A percentile compares a stretch with the other conserved stretches of the same genome.
These are phyloP conservation scores for Ettlia oleoabundans DNA, from an alignment of 139 green algal genomes.

Conservation along the genomic window DNA sequence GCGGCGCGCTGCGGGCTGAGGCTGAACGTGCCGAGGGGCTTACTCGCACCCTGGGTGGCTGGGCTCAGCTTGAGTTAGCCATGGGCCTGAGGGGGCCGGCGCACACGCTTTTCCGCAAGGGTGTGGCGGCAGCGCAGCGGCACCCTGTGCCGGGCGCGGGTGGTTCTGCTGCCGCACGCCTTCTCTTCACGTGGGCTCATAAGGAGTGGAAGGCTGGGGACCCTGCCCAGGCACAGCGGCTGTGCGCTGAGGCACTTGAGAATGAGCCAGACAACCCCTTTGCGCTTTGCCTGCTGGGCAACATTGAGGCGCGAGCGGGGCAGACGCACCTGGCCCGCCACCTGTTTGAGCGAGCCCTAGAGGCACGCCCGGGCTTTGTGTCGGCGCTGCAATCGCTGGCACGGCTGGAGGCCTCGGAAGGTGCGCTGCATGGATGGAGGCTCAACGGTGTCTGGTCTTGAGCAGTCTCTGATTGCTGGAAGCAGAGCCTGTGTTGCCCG, in stretches of 20 bases:
- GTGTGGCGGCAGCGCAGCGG: slow-evolving; percentile 39
- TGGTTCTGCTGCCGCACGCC: slow-evolving; percentile 24
- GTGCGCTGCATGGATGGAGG: not conserved
- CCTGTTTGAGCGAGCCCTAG: slow-evolving; percentile 39
- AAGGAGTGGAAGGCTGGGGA: slow-evolving; percentile 50
- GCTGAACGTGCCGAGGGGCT: slow-evolving; percentile 37
- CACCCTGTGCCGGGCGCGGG: slow-evolving; percentile 43
- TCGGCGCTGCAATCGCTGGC: slow-evolving; percentile 63
- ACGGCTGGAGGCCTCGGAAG: slow-evolving; percentile 47
- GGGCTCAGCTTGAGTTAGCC: slow-evolving; percentile 61
- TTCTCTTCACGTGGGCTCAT: slow-evolving; percentile 60
- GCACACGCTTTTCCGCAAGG: slow-evolving; percentile 60
- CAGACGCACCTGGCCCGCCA: slow-evolving; percentile 39
- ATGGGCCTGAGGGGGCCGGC: slow-evolving; percentile 50
- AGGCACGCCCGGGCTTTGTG: slow-evolving; percentile 16
- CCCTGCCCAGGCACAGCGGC: not conserved
- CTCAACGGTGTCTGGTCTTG: not conserved
- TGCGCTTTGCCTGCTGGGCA: slow-evolving; percentile 45
- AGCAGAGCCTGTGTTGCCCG: too few relatives aligned
- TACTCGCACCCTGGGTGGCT: slow-evolving; percentile 42
- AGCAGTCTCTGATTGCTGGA: not conserved
- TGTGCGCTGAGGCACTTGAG: slow-evolving; percentile 39
- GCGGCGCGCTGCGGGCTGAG: not conserved
- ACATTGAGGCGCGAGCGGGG: slow-evolving; percentile 38
- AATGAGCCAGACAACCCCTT: slow-evolving; percentile 58